Percentiles rank a stretch among this genome's conserved stretches.
These are phyloP conservation scores for Phyllosticta citriasiana DNA, from an alignment of 2,329 filamentous ascomycete genomes.

Conservation along the genomic window DNA sequence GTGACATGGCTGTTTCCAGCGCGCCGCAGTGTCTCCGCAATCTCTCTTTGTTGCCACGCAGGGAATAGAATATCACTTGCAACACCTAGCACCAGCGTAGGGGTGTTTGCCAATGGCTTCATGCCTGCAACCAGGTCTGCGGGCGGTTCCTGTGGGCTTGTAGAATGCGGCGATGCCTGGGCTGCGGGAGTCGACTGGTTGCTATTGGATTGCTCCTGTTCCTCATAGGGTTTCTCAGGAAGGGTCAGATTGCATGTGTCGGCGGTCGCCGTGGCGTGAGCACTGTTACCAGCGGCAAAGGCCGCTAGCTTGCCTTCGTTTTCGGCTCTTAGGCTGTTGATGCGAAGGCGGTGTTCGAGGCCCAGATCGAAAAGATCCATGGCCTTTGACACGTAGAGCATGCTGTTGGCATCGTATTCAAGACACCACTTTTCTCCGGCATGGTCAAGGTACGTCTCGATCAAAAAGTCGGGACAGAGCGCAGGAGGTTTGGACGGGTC, in stretches of 20 bases:
- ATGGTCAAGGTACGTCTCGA: conserved; percentile 96
- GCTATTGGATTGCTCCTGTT: conserved; percentile 50
- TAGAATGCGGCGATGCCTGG: background rate
- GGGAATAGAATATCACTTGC: conserved; percentile 95
- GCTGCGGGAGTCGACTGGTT: background rate
- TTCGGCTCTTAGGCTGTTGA: conserved; percentile 51
- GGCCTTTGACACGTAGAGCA: conserved; percentile 94
- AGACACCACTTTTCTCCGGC: conserved; percentile 97
- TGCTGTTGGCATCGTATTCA: conserved; percentile 89
- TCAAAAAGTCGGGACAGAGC: conserved; percentile 92
- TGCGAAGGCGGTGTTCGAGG: conserved; percentile 54
- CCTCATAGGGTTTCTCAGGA: conserved; percentile 75
- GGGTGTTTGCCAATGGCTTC: conserved; percentile 59
- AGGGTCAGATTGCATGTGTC: conserved; percentile 70
- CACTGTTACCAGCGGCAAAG: conserved; percentile 22
- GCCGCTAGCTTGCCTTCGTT: conserved; percentile 50
- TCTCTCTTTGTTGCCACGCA: conserved; percentile 93
- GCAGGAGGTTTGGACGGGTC: conserved; percentile 81
- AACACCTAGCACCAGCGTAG: conserved; percentile 83
- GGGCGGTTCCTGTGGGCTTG: conserved; percentile 49
- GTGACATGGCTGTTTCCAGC: conserved; percentile 72
- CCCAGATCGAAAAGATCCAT: conserved; percentile 98
- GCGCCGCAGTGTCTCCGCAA: conserved; percentile 70
- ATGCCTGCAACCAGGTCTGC: conserved; percentile 72
- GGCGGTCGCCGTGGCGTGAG: conserved; percentile 15